Evolutionary conservation across 2,329 filamentous ascomycete genomes (phyloP), one percentile per base, ranked within the genome.

Genomic region (Beauveria bassiana): DNA sequence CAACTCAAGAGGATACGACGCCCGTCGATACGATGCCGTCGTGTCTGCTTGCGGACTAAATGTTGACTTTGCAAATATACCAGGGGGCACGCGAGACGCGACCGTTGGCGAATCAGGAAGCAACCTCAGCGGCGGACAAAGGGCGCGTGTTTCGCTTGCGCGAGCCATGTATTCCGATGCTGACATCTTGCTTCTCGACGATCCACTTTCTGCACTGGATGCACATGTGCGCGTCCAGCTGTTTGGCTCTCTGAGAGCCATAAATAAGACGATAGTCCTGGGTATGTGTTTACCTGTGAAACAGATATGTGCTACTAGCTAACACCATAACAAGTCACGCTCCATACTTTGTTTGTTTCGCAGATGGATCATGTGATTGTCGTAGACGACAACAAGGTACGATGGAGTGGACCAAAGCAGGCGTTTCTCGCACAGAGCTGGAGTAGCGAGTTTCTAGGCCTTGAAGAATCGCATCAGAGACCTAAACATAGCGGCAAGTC

Each of bases 141-240:
- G 38, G 5, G 45, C 60, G 22, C 60, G 60, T 24, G 38, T 61
- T 6, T 56, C 60, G 16, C 26, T 57, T 9, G 60, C 60, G 12
- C 52, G 60, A 24, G 60, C 53, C 18, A 18, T 61, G 22, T 61
- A 52, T 40, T 61, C 53, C 24, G 60, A 61, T 8, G 60, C 60
- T 12, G 40, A 52, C 3, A 57, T 61, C n/a, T 42, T 61, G 60
- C 45, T 61, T 1, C 53, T 61, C n/a, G 60, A 61, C 16, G 46
- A 61, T 28, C 60, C 53, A 9, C 52, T 61, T 0, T 61, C 60
- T n/a, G 60, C 60, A 2, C 26, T 61, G 10, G 53, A 61, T 46
- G 60, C 60, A 7, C 60, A 61, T 50, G 60, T 61, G 7, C 52
- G 60, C 16, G 34, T 12, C 18, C 34, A 62, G 6, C 24, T 62